A percentile compares a stretch with the other conserved stretches of the same genome.
Evolutionary conservation across 2,329 filamentous ascomycete species (phyloP).

Genomic region (Verticillium nubilum): DNA sequence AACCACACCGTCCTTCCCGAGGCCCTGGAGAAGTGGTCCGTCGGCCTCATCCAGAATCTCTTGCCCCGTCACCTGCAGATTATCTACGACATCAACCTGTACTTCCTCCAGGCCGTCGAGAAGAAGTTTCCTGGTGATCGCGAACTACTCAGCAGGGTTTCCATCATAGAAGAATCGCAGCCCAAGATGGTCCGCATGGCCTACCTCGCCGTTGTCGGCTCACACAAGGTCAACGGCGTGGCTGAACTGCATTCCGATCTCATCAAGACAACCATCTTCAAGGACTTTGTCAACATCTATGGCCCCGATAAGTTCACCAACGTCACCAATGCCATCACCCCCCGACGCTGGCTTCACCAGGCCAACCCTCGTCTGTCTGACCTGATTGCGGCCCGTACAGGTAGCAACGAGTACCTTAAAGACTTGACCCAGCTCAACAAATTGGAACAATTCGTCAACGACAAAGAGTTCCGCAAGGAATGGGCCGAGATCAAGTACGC

Average conservation of each 20-base stretch:
- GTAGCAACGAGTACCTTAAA: conserved; percentile 78
- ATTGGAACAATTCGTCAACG: conserved; percentile 76
- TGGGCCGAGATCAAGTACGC: conserved; percentile 96
- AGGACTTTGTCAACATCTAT: conserved; percentile 93
- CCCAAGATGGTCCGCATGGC: conserved; percentile 99
- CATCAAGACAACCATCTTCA: conserved; percentile 99
- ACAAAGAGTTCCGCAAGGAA: conserved; percentile 86
- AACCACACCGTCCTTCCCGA: conserved; percentile 98
- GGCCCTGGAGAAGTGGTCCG: conserved; percentile 97
- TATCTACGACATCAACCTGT: conserved; percentile 96
- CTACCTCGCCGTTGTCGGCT: conserved; percentile 88
- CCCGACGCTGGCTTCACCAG: conserved; percentile 93
- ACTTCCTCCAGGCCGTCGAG: conserved; percentile 88
- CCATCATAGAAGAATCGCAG: conserved; percentile 94
- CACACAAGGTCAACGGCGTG: conserved; percentile 98
- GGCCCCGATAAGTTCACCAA: conserved; percentile 98
- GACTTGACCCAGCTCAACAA: conserved; percentile 83
- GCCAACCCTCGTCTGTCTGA: conserved; percentile 90
- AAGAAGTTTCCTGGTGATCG: conserved; percentile 84
- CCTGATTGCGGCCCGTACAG: conserved; percentile 85
- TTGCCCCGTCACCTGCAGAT: conserved; percentile 93
- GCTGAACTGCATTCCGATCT: conserved; percentile 96
- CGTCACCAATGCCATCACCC: conserved; percentile 97
- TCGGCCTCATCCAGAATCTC: conserved; percentile 85
- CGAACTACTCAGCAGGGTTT: conserved; percentile 81